Base-by-base conservation (phyloP, 2,329 filamentous ascomycete species). In the Septoria linicola region DNA sequence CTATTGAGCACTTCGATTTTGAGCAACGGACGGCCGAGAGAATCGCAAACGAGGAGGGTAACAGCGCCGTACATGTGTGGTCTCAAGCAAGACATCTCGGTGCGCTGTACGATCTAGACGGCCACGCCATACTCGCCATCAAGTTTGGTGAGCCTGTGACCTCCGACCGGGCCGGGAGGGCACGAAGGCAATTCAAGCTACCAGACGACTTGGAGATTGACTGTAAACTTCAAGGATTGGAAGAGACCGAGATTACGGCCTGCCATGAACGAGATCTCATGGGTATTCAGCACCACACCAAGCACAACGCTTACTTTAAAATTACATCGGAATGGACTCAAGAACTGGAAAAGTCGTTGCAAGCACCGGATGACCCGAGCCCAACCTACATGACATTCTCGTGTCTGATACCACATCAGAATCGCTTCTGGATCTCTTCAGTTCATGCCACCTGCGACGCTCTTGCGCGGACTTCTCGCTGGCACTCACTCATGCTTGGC, bases 231-330 rank as follows among this genome's bases (percentile, higher is more conserved):
- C n/a, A 16, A 1, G 23, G 8, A 11, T 5, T 1, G 4, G 7
- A 14, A 3, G 8, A 13, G 11, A 8, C 3, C 14, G 2, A n/a
- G 1, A 36, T 44, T 14, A 35, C 14, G 13, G 43, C 43, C 5
- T 30, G 16, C 13, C 43, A 46, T 2, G 43, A 46, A n/a, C 44
- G 36, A 2, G 44, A 39, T n/a, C 1, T 44, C 16, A 44, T 44
- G 19, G 41, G 41, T 6, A 16, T 40, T 19, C 5, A 20, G n/a
- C 14, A 10, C 8, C 31, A 35, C 11, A 6, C 10, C 3, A 11
- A 13, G n/a, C 17, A 40, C 19, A 23, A 40, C 4, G 34, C 44
- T 13, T 21, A 13, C 11, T 47, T 47, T 21, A 37, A 39, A 8
- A 13, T 39, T 2, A 39, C 32, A 1, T 46, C 43, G 1, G 32